These are phyloP conservation scores for Melastoma candidum DNA, from an alignment of 441 rosid species.

Conservation along the genomic window DNA sequence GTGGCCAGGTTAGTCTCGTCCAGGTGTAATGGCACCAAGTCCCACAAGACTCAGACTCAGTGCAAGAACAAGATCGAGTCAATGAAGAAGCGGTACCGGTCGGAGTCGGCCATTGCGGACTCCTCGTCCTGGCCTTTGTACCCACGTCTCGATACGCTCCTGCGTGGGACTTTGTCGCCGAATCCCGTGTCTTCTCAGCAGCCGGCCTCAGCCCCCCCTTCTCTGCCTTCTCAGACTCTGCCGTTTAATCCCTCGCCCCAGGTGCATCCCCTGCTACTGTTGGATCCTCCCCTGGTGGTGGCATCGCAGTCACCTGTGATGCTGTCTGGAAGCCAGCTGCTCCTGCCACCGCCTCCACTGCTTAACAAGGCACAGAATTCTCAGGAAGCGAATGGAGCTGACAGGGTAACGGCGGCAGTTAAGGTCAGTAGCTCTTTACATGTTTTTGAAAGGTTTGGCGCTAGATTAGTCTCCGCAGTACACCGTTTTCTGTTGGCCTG, in stretches of 20 bases:
- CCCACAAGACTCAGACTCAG: conserved; percentile 89
- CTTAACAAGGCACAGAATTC: conserved; percentile 39
- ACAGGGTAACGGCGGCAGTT: conserved; percentile 48
- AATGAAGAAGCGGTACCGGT: conserved; percentile 90
- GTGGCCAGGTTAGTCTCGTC: conserved; percentile 73
- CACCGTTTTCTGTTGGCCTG: not conserved
- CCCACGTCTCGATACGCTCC: conserved; percentile 65
- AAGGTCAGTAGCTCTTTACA: not conserved
- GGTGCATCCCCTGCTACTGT: conserved; percentile 34
- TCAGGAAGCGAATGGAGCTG: conserved; percentile 64
- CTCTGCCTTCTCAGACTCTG: conserved; percentile 8
- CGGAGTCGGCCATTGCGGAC: conserved; percentile 67
- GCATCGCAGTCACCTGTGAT: conserved; percentile 20
- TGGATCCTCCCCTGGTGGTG: conserved; percentile 30
- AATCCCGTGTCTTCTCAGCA: conserved; percentile 2
- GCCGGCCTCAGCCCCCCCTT: conserved; percentile 10
- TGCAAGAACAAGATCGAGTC: conserved; percentile 99
- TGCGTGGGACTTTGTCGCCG: conserved; percentile 45
- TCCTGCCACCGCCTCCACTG: conserved; percentile 4
- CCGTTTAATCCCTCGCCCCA: conserved; percentile 10
- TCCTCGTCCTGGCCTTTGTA: conserved; percentile 88
- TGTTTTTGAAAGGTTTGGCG: not conserved
- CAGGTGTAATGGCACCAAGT: conserved; percentile 46
- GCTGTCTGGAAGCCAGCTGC: conserved; percentile 13
- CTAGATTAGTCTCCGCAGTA: not conserved